Evolutionary conservation across 139 green algal species (phyloP).

Genomic region (Tetradesmus obliquus): DNA sequence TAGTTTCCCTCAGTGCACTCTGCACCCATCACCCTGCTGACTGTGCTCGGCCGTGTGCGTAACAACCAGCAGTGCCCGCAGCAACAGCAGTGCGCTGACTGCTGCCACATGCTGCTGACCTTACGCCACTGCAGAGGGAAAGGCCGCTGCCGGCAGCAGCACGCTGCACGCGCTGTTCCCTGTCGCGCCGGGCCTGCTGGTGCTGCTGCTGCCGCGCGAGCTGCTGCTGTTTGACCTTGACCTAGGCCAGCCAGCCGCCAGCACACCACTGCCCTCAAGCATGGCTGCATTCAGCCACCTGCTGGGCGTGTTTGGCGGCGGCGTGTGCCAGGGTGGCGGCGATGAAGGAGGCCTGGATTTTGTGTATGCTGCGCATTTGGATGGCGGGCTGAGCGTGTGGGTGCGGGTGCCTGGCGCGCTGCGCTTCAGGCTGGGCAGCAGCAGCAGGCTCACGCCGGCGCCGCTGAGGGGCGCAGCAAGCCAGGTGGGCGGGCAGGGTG

Average conservation of each 20-base stretch:
- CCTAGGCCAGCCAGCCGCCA: slow-evolving; percentile 72
- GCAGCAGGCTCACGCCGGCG: slow-evolving; percentile 41
- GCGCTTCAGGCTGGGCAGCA: slow-evolving; percentile 44
- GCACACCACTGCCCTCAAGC: slow-evolving; percentile 51
- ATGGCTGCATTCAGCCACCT: slow-evolving; percentile 62
- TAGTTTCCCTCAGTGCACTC: too few relatives aligned
- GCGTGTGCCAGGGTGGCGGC: slow-evolving; percentile 50
- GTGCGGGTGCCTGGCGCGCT: slow-evolving; percentile 54
- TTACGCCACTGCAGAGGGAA: neutral
- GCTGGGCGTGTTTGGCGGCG: slow-evolving; percentile 72
- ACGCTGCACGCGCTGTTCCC: slow-evolving; percentile 69
- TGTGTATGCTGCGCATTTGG: slow-evolving; percentile 16
- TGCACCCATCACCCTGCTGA: too few relatives aligned
- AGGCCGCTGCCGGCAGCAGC: neutral
- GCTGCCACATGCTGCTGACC: neutral
- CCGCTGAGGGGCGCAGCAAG: slow-evolving; percentile 17
- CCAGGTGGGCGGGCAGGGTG: slow-evolving; percentile 3
- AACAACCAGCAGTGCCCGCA: neutral
- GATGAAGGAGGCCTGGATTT: slow-evolving; percentile 58
- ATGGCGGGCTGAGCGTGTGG: slow-evolving; percentile 44
- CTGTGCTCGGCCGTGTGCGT: too few relatives aligned
- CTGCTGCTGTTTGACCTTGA: slow-evolving; percentile 87
- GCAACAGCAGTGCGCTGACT: neutral
- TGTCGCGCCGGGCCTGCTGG: slow-evolving; percentile 68
- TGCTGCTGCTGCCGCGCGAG: slow-evolving; percentile 80